phyloP scores from a whole-genome alignment of 352 stramenopile genomes.

The Pythium folliculosum region DNA sequence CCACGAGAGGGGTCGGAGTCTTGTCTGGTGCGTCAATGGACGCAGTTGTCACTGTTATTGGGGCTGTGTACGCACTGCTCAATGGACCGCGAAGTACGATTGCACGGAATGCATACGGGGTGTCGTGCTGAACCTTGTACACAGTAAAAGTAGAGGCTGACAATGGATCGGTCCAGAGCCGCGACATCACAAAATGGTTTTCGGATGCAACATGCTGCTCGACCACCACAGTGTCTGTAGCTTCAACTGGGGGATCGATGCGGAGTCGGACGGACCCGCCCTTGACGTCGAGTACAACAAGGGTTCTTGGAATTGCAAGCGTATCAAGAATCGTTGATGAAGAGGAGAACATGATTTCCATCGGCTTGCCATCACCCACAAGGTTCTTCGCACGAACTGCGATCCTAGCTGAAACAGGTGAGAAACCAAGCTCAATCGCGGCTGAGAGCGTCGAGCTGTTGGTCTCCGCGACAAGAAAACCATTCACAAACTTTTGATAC shows the following conservation, averaged over 20 bases:
- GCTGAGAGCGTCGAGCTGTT: conserved; percentile 31
- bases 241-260: conserved; percentile 2
- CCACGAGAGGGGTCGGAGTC: conserved; percentile 40
- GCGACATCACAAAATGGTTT: conserved; percentile 24
- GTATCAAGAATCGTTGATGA: background rate
- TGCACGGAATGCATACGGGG: conserved; percentile 48
- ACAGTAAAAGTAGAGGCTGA: conserved; percentile 23
- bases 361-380: conserved; percentile 35
- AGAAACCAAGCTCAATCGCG: conserved; percentile 23
- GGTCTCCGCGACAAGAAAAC: conserved; percentile 29
- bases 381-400: conserved; percentile 45
- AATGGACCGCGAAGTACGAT: conserved; percentile 24
- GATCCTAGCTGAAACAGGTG: conserved; percentile 16
- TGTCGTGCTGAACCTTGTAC: conserved; percentile 53
- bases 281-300: conserved; percentile 14
- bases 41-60: conserved; percentile 35
- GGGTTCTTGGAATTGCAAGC: background rate
- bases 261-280: conserved; percentile 21
- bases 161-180: conserved; percentile 18
- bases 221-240: conserved; percentile 1
- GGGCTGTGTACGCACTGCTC: conserved; percentile 32
- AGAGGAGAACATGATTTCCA: conserved; percentile 14
- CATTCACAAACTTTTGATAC: conserved; percentile 56
- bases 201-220: conserved; percentile 41
- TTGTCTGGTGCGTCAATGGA: conserved; percentile 32